Base-by-base conservation (phyloP, 371 early-diverging fungal genomes). In the Mucor plumbeus region DNA sequence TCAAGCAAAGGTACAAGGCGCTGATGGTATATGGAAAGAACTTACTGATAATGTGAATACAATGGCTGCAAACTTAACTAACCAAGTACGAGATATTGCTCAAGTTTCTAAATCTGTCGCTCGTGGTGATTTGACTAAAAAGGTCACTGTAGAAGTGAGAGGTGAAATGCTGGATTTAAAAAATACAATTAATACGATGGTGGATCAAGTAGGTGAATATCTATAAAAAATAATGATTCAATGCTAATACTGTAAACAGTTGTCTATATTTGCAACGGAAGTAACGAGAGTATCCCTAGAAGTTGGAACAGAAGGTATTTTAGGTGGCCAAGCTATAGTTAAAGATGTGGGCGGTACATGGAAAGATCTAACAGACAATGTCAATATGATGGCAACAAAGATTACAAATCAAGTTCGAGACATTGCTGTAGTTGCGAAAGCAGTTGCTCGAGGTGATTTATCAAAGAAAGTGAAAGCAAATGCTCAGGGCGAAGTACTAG, bases 21-120 rank as follows among this genome's bases (percentile, higher is more conserved):
- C 86, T 19, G 85, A 79, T 35, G 90, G 90, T 8, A 87, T 85
- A 5, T 88, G 89, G 90, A 87, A 85, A 72, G 82, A 87, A 70
- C 72, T 90, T 1, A 88, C 88, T 0, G 89, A 87, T 57, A 88
- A 87, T 65, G 89, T 88, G 50, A 88, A 88, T 66, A 71, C 77
- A 26, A 84, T 83, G 83, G 83, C 83, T 1, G 67, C 71, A 4
- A 83, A 83, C 48, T 44, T 83, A 15, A 83, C 81, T 0, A 67
- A 69, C 5, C 83, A 83, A 57, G 84, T 89, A 7, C 76, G 90
- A 4, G 83, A 83, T 4, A 85, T 85, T 67, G 85, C 85, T 11
- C 74, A 78, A 47, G 85, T 86, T 43, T 80, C 87, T 7, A 81
- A 81, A 5, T 82, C 87, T 3, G 87, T 85, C 0, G 83, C 88